phyloP scores from a whole-genome alignment of 116 monocot genomes.

The Zostera marina region DNA sequence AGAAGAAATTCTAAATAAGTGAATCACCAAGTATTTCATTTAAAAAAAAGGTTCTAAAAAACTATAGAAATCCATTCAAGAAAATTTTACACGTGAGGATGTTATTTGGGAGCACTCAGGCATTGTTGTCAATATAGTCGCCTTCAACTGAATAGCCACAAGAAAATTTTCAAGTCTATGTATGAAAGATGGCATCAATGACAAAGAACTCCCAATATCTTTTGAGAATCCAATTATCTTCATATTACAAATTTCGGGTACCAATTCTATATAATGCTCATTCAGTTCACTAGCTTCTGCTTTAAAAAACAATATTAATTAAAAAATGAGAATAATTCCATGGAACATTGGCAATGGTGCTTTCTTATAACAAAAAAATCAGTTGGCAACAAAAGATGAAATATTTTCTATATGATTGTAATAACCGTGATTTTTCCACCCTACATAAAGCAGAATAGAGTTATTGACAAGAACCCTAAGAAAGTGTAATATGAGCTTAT shows the following conservation, averaged over 20 bases:
- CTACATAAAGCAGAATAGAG: too few species aligned
- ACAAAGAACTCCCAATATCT: constrained; percentile 83
- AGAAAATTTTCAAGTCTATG: constrained; percentile 81
- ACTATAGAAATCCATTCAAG: neutral
- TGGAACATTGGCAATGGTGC: neutral
- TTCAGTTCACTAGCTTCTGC: constrained; percentile 35
- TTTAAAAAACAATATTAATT: neutral
- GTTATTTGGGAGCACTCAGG: constrained; percentile 47
- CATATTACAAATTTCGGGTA: constrained; percentile 68
- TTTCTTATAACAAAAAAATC: too few species aligned
- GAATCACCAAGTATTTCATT: too few species aligned
- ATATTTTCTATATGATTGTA: neutral
- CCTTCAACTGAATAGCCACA: constrained; percentile 74
- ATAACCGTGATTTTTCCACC: too few species aligned
- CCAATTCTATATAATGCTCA: constrained; percentile 80
- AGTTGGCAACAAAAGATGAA: neutral
- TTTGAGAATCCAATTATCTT: constrained; percentile 91
- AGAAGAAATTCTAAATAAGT: constrained; percentile 6
- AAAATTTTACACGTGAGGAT: constrained; percentile 43
- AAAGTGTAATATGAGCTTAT: too few species aligned
- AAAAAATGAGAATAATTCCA: neutral
- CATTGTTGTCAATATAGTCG: constrained; percentile 38
- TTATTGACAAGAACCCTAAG: too few species aligned
- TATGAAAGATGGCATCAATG: constrained; percentile 83
- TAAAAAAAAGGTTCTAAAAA: neutral